Evolutionary conservation across 352 stramenopile species (phyloP).

Genomic region (Saprolegnia parasitica): DNA sequence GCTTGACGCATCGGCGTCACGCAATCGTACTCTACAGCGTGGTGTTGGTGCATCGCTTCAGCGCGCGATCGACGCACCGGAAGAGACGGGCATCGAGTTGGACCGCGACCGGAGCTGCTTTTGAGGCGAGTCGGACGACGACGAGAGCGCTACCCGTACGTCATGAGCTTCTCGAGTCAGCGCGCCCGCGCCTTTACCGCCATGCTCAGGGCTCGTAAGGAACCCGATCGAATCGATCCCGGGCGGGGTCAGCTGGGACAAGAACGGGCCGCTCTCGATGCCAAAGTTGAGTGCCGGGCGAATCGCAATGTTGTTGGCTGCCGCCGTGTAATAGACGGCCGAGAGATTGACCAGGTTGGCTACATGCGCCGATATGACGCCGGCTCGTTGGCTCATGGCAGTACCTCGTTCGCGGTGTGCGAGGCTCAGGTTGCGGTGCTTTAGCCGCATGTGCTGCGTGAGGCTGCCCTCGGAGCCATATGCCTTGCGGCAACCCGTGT

Average conservation of each 20-base stretch:
- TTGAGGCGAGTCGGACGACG: slow-evolving; percentile 23
- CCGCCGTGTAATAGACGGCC: slow-evolving; percentile 22
- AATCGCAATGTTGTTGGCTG: slow-evolving; percentile 28
- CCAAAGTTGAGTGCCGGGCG: slow-evolving; percentile 19
- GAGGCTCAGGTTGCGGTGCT: slow-evolving; percentile 42
- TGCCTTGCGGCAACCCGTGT: slow-evolving; percentile 58
- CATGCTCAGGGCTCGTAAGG: slow-evolving; percentile 2
- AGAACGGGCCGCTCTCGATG: neutral
- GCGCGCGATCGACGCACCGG: neutral
- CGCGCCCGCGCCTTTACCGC: neutral
- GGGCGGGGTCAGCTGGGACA: neutral
- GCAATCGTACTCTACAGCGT: neutral
- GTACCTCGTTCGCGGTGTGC: slow-evolving; percentile 37
- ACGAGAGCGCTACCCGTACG: neutral
- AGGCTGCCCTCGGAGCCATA: slow-evolving; percentile 78
- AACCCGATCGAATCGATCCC: neutral
- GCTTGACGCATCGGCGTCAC: neutral
- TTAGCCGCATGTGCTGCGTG: slow-evolving; percentile 74
- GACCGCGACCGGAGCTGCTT: slow-evolving; percentile 53
- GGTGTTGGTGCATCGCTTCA: neutral
- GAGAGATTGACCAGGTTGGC: slow-evolving; percentile 27
- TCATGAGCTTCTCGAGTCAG: too few species aligned
- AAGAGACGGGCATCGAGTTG: slow-evolving; percentile 56
- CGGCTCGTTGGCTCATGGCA: neutral
- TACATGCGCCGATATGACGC: slow-evolving; percentile 19